Conservation (phyloP, 2,329 filamentous ascomycete genomes). For the Catunica adiposa region DNA sequence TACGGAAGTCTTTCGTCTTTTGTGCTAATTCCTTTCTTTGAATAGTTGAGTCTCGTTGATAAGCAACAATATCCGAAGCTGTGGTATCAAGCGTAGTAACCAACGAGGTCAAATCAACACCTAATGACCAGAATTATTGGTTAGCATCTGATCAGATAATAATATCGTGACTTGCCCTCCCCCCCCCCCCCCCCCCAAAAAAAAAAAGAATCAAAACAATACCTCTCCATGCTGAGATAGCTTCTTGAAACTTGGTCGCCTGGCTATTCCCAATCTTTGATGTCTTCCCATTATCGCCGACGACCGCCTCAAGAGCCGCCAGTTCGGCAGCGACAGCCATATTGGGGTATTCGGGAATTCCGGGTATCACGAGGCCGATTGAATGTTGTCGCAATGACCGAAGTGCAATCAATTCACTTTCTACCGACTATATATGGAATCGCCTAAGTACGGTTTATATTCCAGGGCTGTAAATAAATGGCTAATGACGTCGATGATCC, state of each 20-base stretch:
- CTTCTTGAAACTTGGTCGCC: slow-evolving; percentile 75
- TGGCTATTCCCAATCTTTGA: slow-evolving; percentile 39
- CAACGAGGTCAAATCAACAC: slow-evolving; percentile 71
- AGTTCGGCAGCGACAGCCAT: slow-evolving; percentile 19
- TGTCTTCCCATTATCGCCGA: slow-evolving; percentile 18
- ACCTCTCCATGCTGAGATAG: slow-evolving; percentile 95
- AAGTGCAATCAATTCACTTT: too few relatives aligned
- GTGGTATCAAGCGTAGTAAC: slow-evolving; percentile 77
- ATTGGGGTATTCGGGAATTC: background rate
- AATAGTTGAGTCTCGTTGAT: slow-evolving; percentile 87
- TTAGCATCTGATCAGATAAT: slow-evolving; percentile 5
- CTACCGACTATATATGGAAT: too few relatives aligned
- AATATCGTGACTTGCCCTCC: too few relatives aligned
- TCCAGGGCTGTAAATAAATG: too few relatives aligned
- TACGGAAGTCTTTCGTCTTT: slow-evolving; percentile 95
- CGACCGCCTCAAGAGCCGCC: slow-evolving; percentile 19
- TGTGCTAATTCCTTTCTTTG: slow-evolving; percentile 96
- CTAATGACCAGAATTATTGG: slow-evolving; percentile 28
- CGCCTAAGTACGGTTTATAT: too few relatives aligned
- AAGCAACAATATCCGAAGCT: slow-evolving; percentile 84
- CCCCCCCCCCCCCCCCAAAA: too few relatives aligned
- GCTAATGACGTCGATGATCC: too few relatives aligned
- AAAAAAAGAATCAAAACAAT: slow-evolving; percentile 16
- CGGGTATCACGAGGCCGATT: background rate
- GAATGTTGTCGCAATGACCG: background rate